A percentile compares a stretch with the other conserved stretches of the same genome.
These are phyloP conservation scores for Oidiodendron maius DNA, from an alignment of 495 filamentous ascomycete species.

Conservation along the genomic window DNA sequence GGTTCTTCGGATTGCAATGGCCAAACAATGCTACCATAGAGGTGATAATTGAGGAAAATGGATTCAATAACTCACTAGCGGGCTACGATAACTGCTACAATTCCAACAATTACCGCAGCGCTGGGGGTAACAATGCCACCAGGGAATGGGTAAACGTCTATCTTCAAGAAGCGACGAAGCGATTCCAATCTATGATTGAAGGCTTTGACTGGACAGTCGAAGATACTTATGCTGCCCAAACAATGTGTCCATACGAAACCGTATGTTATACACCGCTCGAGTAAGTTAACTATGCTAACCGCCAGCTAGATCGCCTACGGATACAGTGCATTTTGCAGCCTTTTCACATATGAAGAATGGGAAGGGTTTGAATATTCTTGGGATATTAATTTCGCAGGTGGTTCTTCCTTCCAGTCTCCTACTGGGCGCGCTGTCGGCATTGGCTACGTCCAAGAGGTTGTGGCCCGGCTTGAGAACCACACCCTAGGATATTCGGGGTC, in stretches of 20 bases:
- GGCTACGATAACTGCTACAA: slow-evolving; percentile 39
- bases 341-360: slow-evolving; percentile 71
- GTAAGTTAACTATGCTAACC: slow-evolving; percentile 20
- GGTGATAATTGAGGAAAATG: slow-evolving; percentile 38
- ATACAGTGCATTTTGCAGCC: slow-evolving; percentile 62
- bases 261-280: slow-evolving; percentile 41
- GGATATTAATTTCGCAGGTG: slow-evolving; percentile 55
- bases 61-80: slow-evolving; percentile 46
- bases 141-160: slow-evolving; percentile 26
- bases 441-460: slow-evolving; percentile 75
- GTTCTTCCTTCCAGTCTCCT: slow-evolving; percentile 55
- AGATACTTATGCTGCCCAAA: slow-evolving; percentile 51
- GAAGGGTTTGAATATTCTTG: slow-evolving; percentile 61
- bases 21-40: slow-evolving; percentile 45
- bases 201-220: slow-evolving; percentile 44
- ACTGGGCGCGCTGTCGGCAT: slow-evolving; percentile 69
- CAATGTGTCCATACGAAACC: slow-evolving; percentile 50
- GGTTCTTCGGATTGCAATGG: slow-evolving; percentile 60
- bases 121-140: slow-evolving; percentile 64
- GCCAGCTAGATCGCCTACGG: slow-evolving; percentile 41
- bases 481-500: slow-evolving; percentile 54
- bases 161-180: slow-evolving; percentile 40
- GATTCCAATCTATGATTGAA: slow-evolving; percentile 38
- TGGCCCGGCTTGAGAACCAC: slow-evolving; percentile 65
- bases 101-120: slow-evolving; percentile 57